phyloP scores from a whole-genome alignment of 2,329 filamentous ascomycete species.

The Xylariomycetidae sp. region DNA sequence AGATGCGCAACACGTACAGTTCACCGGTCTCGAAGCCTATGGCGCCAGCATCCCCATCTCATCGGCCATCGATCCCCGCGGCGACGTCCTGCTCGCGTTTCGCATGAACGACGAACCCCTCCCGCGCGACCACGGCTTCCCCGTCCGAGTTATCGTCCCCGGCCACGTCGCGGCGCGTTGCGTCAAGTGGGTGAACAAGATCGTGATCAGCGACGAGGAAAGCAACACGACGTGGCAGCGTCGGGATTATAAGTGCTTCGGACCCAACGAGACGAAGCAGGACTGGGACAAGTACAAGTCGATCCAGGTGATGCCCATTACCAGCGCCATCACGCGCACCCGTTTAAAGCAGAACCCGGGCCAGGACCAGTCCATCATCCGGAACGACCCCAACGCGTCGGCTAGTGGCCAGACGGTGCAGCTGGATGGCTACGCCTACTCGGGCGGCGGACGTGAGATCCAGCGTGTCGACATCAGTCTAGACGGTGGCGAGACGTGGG shows the following conservation, averaged over 20 bases:
- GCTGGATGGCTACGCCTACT: slow-evolving; percentile 60
- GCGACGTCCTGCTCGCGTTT: slow-evolving; percentile 61
- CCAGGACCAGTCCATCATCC: not conserved
- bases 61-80: slow-evolving; percentile 51
- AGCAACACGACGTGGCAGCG: slow-evolving; percentile 60
- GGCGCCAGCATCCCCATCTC: slow-evolving; percentile 55
- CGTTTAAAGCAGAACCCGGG: slow-evolving; percentile 15
- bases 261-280: slow-evolving; percentile 53
- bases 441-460: slow-evolving; percentile 59
- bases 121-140: slow-evolving; percentile 61
- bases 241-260: slow-evolving; percentile 63
- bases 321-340: slow-evolving; percentile 54
- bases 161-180: slow-evolving; percentile 61
- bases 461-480: slow-evolving; percentile 62
- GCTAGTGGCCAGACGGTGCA: slow-evolving; percentile 15
- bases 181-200: slow-evolving; percentile 63
- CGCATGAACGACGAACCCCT: slow-evolving; percentile 61
- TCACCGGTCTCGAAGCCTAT: slow-evolving; percentile 55
- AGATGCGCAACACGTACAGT: slow-evolving; percentile 31
- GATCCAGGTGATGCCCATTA: slow-evolving; percentile 64
- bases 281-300: slow-evolving; percentile 58
- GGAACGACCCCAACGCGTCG: slow-evolving; percentile 2
- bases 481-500: slow-evolving; percentile 59
- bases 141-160: slow-evolving; percentile 55
- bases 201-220: slow-evolving; percentile 61